Conservation (phyloP, 2,329 filamentous ascomycete genomes). For the Stemphylium lycopersici region DNA sequence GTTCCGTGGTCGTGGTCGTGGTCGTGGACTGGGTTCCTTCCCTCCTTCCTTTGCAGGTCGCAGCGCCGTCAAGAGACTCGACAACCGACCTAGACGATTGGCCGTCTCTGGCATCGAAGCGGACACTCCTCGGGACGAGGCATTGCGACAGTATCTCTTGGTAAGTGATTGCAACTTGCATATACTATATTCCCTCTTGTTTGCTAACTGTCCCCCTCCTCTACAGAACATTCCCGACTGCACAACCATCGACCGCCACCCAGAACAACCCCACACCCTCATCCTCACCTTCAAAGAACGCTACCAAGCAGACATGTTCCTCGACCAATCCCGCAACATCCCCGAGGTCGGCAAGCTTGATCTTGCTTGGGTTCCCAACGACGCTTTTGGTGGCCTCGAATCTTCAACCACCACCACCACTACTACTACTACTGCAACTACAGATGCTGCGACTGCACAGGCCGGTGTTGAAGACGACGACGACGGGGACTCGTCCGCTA, state of each 20-base stretch:
- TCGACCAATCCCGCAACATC: slow-evolving; percentile 63
- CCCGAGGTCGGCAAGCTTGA: slow-evolving; percentile 70
- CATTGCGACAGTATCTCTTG: slow-evolving; percentile 72
- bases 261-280: slow-evolving; percentile 45
- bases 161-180: slow-evolving; percentile 22
- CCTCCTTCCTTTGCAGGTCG: slow-evolving; percentile 34
- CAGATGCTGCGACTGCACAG: background rate
- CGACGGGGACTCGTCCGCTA: slow-evolving; percentile 24
- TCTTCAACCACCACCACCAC: slow-evolving; percentile 1
- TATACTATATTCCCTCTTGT: too few species aligned
- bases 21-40: slow-evolving; percentile 43
- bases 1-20: slow-evolving; percentile 51
- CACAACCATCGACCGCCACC: slow-evolving; percentile 48
- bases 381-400: slow-evolving; percentile 24
- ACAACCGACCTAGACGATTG: slow-evolving; percentile 75
- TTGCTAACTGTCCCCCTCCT: slow-evolving; percentile 6
- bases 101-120: slow-evolving; percentile 69
- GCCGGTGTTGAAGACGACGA: slow-evolving; percentile 10
- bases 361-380: slow-evolving; percentile 65
- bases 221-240: slow-evolving; percentile 45
- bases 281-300: slow-evolving; percentile 54
- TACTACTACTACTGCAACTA: background rate
- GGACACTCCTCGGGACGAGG: slow-evolving; percentile 67
- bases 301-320: slow-evolving; percentile 70
- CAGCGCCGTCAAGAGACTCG: slow-evolving; percentile 67